A percentile compares a stretch with the other conserved stretches of the same genome.
phyloP scores from a whole-genome alignment of 2,329 filamentous ascomycete species.

The Blastomyces emzantsi region DNA sequence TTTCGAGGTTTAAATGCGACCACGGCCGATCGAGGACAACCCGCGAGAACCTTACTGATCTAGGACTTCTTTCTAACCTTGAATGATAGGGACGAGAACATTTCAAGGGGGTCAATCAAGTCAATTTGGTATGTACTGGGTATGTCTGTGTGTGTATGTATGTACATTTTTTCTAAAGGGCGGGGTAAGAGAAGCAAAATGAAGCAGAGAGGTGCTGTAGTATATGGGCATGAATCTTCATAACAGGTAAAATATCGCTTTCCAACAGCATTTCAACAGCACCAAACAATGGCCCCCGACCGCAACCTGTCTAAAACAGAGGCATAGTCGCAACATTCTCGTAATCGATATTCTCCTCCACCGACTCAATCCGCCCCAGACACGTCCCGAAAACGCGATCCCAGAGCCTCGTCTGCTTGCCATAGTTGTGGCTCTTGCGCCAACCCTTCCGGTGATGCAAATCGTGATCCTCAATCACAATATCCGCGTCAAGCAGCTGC shows the following conservation, averaged over 20 bases:
- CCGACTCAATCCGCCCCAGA: slow-evolving; percentile 30
- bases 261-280: neutral
- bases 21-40: no score
- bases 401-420: slow-evolving; percentile 35
- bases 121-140: neutral
- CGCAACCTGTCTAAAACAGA: slow-evolving; percentile 18
- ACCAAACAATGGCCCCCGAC: neutral
- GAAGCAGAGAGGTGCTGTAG: neutral
- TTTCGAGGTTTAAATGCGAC: no score
- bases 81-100: neutral
- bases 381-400: slow-evolving; percentile 32
- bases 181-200: neutral
- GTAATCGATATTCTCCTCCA: slow-evolving; percentile 26
- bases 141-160: neutral
- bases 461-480: slow-evolving; percentile 38
- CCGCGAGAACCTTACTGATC: no score
- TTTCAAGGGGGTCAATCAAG: neutral
- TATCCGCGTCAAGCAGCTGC: slow-evolving; percentile 26
- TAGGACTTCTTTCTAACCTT: neutral
- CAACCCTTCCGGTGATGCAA: slow-evolving; percentile 34
- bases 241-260: neutral
- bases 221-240: neutral
- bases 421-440: slow-evolving; percentile 33
- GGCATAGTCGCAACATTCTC: slow-evolving; percentile 22
- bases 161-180: neutral